These are phyloP conservation scores for Gyrodon lividus DNA, from an alignment of 768 basidiomycete species.

Conservation along the genomic window DNA sequence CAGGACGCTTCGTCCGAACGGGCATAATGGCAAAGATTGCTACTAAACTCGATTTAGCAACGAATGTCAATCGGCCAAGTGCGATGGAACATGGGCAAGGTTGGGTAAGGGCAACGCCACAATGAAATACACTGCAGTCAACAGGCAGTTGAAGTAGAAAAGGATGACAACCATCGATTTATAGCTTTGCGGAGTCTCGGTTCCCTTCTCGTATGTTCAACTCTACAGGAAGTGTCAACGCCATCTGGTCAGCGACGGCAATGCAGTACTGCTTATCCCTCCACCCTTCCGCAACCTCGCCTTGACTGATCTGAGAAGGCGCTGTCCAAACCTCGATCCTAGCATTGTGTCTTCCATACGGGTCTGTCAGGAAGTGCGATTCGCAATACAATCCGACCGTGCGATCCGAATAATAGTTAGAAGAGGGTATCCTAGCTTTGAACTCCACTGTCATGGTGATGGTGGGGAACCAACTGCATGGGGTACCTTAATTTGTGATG, in stretches of 20 bases:
- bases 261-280: constrained; percentile 64
- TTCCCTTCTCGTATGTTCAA: constrained; percentile 25
- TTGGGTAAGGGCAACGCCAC: no score
- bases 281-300: constrained; percentile 46
- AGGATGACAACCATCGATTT: constrained; percentile 1
- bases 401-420: constrained; percentile 40
- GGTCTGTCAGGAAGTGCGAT: constrained; percentile 52
- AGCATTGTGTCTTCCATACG: constrained; percentile 55
- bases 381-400: constrained; percentile 58
- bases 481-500: not conserved
- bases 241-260: constrained; percentile 61
- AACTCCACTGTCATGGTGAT: constrained; percentile 61
- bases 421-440: constrained; percentile 56
- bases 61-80: no score
- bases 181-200: constrained; percentile 23
- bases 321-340: constrained; percentile 69
- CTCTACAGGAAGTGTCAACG: constrained; percentile 40
- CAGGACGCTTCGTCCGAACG: no score
- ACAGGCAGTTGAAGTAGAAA: not conserved
- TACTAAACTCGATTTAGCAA: no score
- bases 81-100: no score
- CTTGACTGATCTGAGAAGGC: constrained; percentile 52
- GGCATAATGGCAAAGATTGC: no score
- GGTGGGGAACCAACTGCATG: constrained; percentile 59
- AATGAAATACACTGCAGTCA: no score